Evolutionary conservation across 2,329 filamentous ascomycete genomes (phyloP), one percentile per base, ranked within the genome.

Genomic region (Trichoderma pleuroti): DNA sequence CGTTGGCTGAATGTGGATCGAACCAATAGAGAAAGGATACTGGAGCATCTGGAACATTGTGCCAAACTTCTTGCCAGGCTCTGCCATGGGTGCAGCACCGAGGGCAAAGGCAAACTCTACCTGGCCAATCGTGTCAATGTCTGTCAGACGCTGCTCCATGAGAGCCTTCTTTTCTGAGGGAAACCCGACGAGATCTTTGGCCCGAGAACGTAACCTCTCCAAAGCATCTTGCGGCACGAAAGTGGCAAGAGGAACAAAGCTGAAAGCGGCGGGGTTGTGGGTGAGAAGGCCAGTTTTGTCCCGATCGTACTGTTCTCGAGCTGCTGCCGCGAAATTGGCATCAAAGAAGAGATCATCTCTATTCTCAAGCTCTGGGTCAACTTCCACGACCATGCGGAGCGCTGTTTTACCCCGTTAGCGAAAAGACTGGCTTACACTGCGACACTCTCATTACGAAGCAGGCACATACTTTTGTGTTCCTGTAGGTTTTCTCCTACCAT

Each of bases 41-140:
- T 86, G 85, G 1, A 87, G 76, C 71, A 86, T 83, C 70, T 83
- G 82, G 0, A 86, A 73, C 78, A 86, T 81, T 3, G 83, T 85
- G 10, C 79, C 84, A 70, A 86, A 86, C 68, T 81, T 82, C 71
- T 83, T 86, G 2, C 76, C 78, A 57, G 76, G 70, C 72, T 77
- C 60, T 67, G 77, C 68, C 1, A 83, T 77, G 68, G 79, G 85
- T 80, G 82, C 85, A 70, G 85, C 85, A 5, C 84, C 84, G 1
- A 83, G 76, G 54, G 85, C 83, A 36, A 86, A 85, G 32, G 86
- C 80, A 68, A 81, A 86, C 72, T 86, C 84, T 3, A 86, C 77
- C 54, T 86, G 84, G 4, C 84, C 85, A 0, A 84, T 73, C 0
- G 74, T 76, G 0, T 77, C 74, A 5, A 73, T 71, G 1, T 77